These are phyloP conservation scores for Hypoxylon sp. DNA, from an alignment of 2,329 filamentous ascomycete genomes.

Conservation along the genomic window DNA sequence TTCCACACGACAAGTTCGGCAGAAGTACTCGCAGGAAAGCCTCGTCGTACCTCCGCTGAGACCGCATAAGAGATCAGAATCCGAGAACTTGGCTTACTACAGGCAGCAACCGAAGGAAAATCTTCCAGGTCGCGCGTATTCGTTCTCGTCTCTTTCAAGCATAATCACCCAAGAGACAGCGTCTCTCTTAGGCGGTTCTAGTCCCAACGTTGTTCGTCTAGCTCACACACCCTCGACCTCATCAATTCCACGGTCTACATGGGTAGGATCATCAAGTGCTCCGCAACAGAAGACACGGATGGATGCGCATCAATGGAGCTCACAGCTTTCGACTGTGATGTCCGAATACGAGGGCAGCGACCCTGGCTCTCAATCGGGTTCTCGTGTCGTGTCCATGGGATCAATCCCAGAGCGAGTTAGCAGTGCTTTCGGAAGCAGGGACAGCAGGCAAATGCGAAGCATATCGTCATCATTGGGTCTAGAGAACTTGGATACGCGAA, in stretches of 20 bases:
- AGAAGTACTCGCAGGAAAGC: conserved; percentile 73
- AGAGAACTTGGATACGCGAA: conserved; percentile 53
- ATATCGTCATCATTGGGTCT: conserved; percentile 69
- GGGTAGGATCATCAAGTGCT: conserved; percentile 48
- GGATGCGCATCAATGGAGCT: conserved; percentile 73
- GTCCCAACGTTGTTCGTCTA: conserved; percentile 59
- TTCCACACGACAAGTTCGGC: conserved; percentile 54
- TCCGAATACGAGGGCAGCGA: conserved; percentile 73
- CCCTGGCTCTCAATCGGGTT: conserved; percentile 64
- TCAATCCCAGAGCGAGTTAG: conserved; percentile 63
- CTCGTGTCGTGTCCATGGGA: conserved; percentile 62
- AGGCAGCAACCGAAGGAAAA: conserved; percentile 68
- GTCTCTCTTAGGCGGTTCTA: conserved; percentile 58
- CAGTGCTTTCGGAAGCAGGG: conserved; percentile 65
- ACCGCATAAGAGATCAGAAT: conserved; percentile 62
- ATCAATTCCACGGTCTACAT: conserved; percentile 52
- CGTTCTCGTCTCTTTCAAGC: conserved; percentile 70
- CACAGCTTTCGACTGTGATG: conserved; percentile 74
- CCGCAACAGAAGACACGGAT: conserved; percentile 55
- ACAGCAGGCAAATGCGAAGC: conserved; percentile 70
- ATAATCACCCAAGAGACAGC: conserved; percentile 66
- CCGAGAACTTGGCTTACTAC: conserved; percentile 65
- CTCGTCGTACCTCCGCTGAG: conserved; percentile 70
- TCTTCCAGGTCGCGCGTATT: conserved; percentile 64
- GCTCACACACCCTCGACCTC: conserved; percentile 53